These are phyloP conservation scores for Xylaria curta DNA, from an alignment of 495 filamentous ascomycete genomes.

Conservation along the genomic window DNA sequence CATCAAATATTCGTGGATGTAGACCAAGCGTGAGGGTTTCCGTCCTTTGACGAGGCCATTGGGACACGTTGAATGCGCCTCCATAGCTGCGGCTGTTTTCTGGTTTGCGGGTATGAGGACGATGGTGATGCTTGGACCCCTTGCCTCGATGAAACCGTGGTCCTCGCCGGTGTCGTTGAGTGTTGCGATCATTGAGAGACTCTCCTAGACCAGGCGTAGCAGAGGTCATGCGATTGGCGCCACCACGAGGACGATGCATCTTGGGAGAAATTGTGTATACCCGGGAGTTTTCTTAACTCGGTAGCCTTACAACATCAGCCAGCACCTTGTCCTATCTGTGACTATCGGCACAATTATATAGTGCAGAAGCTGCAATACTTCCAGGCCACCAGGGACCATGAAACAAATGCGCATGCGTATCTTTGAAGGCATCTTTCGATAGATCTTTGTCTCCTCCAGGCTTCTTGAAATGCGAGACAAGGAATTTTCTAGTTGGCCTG, in stretches of 20 bases:
- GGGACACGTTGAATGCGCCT: not conserved
- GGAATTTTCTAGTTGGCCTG: not conserved
- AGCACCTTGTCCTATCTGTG: not conserved
- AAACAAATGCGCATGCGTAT: not conserved
- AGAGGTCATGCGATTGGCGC: not conserved
- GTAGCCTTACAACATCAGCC: not conserved
- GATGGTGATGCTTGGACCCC: not conserved
- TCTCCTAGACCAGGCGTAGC: not conserved
- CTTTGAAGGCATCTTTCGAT: not conserved
- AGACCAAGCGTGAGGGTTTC: slow-evolving; percentile 29
- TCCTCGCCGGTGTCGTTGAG: not conserved
- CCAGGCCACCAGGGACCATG: not conserved
- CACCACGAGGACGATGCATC: not conserved
- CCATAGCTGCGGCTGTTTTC: not conserved
- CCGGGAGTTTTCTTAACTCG: not conserved
- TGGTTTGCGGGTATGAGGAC: not conserved
- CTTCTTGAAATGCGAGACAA: not conserved
- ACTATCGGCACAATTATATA: slow-evolving; percentile 2
- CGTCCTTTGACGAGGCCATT: not conserved
- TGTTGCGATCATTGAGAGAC: not conserved
- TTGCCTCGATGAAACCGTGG: not conserved
- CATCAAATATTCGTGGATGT: slow-evolving; percentile 42
- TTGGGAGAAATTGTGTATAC: not conserved
- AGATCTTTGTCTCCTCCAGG: not conserved
- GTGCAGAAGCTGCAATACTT: not conserved